Conservation (phyloP, 208 protist genomes). For the Kentomonas sorsogonicus region DNA sequence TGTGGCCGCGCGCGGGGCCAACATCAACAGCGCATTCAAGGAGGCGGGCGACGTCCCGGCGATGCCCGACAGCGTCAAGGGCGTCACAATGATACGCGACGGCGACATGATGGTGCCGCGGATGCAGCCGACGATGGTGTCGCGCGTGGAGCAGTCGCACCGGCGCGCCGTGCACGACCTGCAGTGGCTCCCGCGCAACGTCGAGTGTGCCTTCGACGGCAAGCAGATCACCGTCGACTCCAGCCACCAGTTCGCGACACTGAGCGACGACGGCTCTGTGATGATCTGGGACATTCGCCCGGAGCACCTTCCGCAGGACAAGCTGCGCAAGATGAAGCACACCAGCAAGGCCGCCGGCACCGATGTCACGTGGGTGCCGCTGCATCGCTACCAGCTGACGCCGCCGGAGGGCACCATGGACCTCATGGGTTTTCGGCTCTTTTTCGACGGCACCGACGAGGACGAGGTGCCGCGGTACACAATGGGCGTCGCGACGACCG, state of each 20-base stretch:
- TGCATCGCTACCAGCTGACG: constrained; percentile 66
- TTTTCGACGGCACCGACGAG: constrained; percentile 55
- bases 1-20: constrained; percentile 65
- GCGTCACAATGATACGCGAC: constrained; percentile 60
- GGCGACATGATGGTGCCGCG: constrained; percentile 78
- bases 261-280: constrained; percentile 85
- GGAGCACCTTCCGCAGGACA: constrained; percentile 79
- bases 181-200: constrained; percentile 69
- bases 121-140: constrained; percentile 71
- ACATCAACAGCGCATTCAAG: constrained; percentile 48
- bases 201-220: constrained; percentile 85
- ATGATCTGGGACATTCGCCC: constrained; percentile 87
- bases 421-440: constrained; percentile 76
- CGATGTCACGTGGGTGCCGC: constrained; percentile 80
- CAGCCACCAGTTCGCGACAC: constrained; percentile 79
- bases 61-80: constrained; percentile 66
- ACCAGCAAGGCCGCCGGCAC: constrained; percentile 49
- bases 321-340: constrained; percentile 88
- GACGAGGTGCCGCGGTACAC: constrained; percentile 56
- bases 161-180: constrained; percentile 80
- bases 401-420: constrained; percentile 62
- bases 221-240: constrained; percentile 64
- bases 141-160: constrained; percentile 84
- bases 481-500: constrained; percentile 46
- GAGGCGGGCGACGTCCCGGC: constrained; percentile 65